Base-by-base conservation (phyloP, 805 yeast genomes). In the Yarrowia divulgata region DNA sequence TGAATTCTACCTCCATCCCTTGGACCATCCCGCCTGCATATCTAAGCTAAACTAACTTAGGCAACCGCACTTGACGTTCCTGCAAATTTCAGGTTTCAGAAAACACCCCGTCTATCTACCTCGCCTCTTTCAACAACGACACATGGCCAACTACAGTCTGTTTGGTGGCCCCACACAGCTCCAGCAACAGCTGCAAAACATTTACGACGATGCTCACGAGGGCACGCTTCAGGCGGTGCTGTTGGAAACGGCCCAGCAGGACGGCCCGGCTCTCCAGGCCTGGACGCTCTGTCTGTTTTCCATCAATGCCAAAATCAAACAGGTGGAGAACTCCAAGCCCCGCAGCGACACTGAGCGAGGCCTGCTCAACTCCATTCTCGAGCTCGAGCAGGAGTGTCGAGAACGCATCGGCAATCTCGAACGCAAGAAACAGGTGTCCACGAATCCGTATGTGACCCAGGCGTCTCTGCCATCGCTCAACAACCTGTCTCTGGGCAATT, bases 141-240 rank as follows among this genome's bases (percentile, higher is more conserved):
- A 43, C 42, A 60, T 60, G 66, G 66, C 66, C 40, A 60, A 60
- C 66, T 60, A 60, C 66, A 60, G 66, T 34, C 52, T 60, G 66
- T 60, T 60, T 60, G 66, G 66, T 39, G 68, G 68, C 43, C 68
- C 68, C 35, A 32, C 68, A 57, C 68, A 49, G 57, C 57, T 63
- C 23, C 69, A 69, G 52, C 73, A 68, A 37, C 69, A 71, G 16
- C 77, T 80, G 42, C 82, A 81, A 70, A 71, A 73, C 49, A 73
- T 78, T 29, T 81, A 80, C 73, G 80, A 81, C 68, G 82, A 80
- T 39, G 81, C 82, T n/a, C 79, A 81, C 72, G 77, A 78, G 72
- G 71, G 75, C 43, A 77, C 81, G n/a, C 74, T 81, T 37, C 80
- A 80, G 71, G 76, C 81, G 52, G 78, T 80, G 46, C 76, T 79